Evolutionary conservation across 306 rosid genomes (phyloP).

Genomic region (Cucurbita ficifolia): DNA sequence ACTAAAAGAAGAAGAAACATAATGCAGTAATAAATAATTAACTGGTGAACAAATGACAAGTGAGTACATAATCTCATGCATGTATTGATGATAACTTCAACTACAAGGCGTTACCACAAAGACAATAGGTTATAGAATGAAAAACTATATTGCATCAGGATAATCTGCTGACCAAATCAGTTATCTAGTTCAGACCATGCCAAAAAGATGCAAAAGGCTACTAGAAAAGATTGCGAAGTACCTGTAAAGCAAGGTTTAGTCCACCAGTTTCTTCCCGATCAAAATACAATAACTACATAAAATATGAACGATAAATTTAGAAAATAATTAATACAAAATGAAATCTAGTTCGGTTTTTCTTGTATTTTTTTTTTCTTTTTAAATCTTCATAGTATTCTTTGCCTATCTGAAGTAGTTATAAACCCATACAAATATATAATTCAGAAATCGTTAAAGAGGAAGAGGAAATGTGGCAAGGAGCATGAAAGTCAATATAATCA

Average conservation of each 20-base stretch:
- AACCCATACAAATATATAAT: neutral
- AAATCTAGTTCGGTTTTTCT: neutral
- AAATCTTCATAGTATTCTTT: neutral
- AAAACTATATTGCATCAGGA: no score
- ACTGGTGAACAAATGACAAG: neutral
- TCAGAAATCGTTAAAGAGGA: neutral
- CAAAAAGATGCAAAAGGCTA: neutral
- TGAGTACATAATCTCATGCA: neutral
- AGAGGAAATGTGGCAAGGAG: neutral
- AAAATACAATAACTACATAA: slow-evolving; percentile 60
- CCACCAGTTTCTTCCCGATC: slow-evolving; percentile 81
- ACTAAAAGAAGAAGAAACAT: neutral
- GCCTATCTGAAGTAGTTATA: neutral
- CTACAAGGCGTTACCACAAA: no score
- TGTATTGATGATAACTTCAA: no score
- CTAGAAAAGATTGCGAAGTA: slow-evolving; percentile 18
- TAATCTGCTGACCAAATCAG: no score
- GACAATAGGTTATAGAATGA: no score
- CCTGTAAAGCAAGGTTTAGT: slow-evolving; percentile 91
- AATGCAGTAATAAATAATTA: neutral
- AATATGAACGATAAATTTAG: neutral
- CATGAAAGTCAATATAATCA: neutral
- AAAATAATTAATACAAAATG: neutral
- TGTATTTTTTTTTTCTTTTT: neutral
- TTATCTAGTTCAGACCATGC: no score